These are phyloP conservation scores for Corylus heterophylla DNA, from an alignment of 306 rosid genomes.

Conservation along the genomic window DNA sequence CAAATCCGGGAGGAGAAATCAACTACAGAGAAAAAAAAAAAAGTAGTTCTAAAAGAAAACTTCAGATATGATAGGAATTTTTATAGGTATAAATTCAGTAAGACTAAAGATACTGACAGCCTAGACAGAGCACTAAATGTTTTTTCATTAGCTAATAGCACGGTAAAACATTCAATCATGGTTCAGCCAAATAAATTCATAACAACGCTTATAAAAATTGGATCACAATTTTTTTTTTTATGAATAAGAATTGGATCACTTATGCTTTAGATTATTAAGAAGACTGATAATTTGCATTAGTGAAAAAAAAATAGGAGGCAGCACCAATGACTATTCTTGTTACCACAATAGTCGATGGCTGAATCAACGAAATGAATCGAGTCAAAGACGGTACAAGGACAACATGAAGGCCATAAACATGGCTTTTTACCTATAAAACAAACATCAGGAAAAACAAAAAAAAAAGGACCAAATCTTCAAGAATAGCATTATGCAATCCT, in stretches of 20 bases:
- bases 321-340: neutral
- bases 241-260: neutral
- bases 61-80: neutral
- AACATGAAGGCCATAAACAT: conserved; percentile 18
- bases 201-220: neutral
- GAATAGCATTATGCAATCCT: neutral
- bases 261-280: neutral
- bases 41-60: neutral
- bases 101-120: neutral
- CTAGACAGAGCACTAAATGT: neutral
- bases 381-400: conserved; percentile 22
- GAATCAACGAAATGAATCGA: conserved; percentile 1
- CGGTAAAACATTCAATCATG: neutral
- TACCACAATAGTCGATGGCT: conserved; percentile 7
- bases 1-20: neutral
- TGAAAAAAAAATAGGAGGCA: neutral
- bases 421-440: conserved; percentile 17
- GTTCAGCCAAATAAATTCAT: neutral
- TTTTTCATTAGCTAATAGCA: neutral
- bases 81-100: neutral
- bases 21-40: neutral
- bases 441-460: conserved; percentile 4
- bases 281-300: neutral
- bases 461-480: neutral
- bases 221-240: neutral